Base-by-base conservation (phyloP, 1,139 yeast genomes). In the Yamadazyma pseudoaaseri region DNA sequence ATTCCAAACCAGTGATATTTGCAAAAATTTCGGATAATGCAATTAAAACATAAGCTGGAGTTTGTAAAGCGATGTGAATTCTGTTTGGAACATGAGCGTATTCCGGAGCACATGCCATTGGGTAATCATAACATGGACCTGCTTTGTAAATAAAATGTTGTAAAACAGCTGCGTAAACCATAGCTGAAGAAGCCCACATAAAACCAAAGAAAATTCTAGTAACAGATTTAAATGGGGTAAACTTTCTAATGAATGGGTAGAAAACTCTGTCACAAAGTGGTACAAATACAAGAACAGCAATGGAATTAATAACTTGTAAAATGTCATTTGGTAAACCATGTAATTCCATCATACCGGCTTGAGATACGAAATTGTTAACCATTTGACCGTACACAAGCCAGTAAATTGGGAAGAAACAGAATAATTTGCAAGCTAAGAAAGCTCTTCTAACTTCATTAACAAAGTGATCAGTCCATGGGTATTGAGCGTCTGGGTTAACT, bases 111-210 rank as follows among this genome's bases (percentile, higher is more conserved):
- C 70, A 62, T 20, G 44, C 44, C 47, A 52, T 55, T 28, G 94
- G 90, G 35, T 52, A 45, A 41, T 79, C 76, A 48, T 79, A 86
- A 72, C 95, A 86, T 39, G 94, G 92, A 15, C 87, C 87, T 6
- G 85, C 68, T 31, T 62, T 55, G 64, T 87, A 87, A 43, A 89
- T 80, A 52, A 66, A 68, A 53, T 79, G 77, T 63, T 89, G 96
- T 45, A 86, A 71, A 27, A 85, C 80, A 11, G 95, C 92, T 36
- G 95, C 94, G 53, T 83, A 79, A 22, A 79, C 74, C 81, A 85
- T 83, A 26, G 95, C 74, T 27, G 72, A 51, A 5, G 89, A 60
- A 35, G 82, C 89, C 38, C 85, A 68, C 58, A 81, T 59, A 65
- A 87, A 87, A 9, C 97, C 96, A 44, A 70, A 66, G 52, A 74